A percentile compares a stretch with the other conserved stretches of the same genome.
Conservation (phyloP, 2,329 filamentous ascomycete genomes). For the Cercospora sp. region DNA sequence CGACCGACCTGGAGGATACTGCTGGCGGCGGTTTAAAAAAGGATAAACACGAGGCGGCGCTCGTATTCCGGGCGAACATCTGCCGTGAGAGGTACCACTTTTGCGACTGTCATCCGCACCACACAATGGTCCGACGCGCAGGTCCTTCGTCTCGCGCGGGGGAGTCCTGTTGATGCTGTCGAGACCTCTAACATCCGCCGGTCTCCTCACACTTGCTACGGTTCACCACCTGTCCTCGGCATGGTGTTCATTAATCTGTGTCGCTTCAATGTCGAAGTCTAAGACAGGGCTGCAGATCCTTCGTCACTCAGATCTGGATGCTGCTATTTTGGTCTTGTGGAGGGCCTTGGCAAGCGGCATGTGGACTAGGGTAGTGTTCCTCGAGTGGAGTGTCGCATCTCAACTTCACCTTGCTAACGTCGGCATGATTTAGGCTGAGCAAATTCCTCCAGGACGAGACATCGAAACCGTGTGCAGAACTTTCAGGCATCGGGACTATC, state of each 20-base stretch:
- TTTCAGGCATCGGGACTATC: background rate
- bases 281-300: slow-evolving; percentile 10
- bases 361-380: background rate
- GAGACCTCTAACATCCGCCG: background rate
- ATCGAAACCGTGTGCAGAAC: background rate
- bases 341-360: background rate
- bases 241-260: background rate
- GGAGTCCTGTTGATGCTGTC: background rate
- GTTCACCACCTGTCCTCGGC: background rate
- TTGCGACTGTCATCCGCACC: background rate
- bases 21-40: slow-evolving; percentile 1
- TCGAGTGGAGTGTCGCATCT: background rate
- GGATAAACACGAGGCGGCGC: slow-evolving; percentile 8
- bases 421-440: background rate
- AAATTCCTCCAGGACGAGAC: background rate
- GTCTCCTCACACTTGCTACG: background rate
- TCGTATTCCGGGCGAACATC: slow-evolving; percentile 12
- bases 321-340: background rate
- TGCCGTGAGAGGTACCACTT: background rate
- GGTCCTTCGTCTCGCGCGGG: background rate
- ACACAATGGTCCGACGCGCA: background rate
- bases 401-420: background rate
- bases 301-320: slow-evolving; percentile 5
- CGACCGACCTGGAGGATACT: background rate
- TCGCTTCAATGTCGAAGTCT: background rate